Percentiles rank a stretch among this genome's conserved stretches.
phyloP scores from a whole-genome alignment of 2,329 filamentous ascomycete genomes.

The Stromatinia cepivora region DNA sequence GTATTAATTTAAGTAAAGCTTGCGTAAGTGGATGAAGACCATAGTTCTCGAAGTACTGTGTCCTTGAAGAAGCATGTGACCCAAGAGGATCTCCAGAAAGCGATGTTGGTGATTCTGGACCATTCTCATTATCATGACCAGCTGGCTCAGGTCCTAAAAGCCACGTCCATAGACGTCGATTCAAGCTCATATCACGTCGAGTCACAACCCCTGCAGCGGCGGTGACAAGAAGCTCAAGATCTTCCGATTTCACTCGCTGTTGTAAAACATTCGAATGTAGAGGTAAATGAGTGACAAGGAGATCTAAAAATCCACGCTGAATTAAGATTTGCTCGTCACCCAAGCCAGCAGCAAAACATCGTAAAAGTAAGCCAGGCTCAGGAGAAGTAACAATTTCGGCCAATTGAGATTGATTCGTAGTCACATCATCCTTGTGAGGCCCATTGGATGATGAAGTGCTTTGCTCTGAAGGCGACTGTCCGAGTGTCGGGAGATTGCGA shows the following conservation, averaged over 20 bases:
- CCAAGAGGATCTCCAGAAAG: slow-evolving; percentile 34
- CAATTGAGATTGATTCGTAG: slow-evolving; percentile 52
- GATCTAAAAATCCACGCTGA: slow-evolving; percentile 89
- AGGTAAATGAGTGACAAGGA: slow-evolving; percentile 87
- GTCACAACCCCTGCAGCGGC: slow-evolving; percentile 86
- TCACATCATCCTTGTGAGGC: slow-evolving; percentile 37
- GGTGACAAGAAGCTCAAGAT: slow-evolving; percentile 77
- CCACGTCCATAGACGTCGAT: slow-evolving; percentile 94
- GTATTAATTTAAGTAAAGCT: slow-evolving; percentile 77
- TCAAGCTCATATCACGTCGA: slow-evolving; percentile 93
- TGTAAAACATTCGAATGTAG: slow-evolving; percentile 81
- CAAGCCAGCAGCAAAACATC: slow-evolving; percentile 89
- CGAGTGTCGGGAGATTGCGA: slow-evolving; percentile 74
- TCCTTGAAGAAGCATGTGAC: slow-evolving; percentile 52
- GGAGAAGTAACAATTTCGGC: slow-evolving; percentile 75
- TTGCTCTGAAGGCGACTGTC: slow-evolving; percentile 44
- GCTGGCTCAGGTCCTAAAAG: slow-evolving; percentile 76
- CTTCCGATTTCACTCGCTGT: slow-evolving; percentile 66
- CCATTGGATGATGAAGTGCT: slow-evolving; percentile 36
- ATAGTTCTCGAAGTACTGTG: slow-evolving; percentile 79
- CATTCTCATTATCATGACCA: slow-evolving; percentile 49
- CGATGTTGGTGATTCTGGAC: slow-evolving; percentile 47
- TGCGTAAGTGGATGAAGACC: slow-evolving; percentile 73
- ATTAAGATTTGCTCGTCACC: slow-evolving; percentile 86
- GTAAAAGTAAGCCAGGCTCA: slow-evolving; percentile 84